Percentiles rank a stretch among this genome's conserved stretches.
phyloP scores from a whole-genome alignment of 139 green algal genomes.

The Mesotaenium endlicherianum region DNA sequence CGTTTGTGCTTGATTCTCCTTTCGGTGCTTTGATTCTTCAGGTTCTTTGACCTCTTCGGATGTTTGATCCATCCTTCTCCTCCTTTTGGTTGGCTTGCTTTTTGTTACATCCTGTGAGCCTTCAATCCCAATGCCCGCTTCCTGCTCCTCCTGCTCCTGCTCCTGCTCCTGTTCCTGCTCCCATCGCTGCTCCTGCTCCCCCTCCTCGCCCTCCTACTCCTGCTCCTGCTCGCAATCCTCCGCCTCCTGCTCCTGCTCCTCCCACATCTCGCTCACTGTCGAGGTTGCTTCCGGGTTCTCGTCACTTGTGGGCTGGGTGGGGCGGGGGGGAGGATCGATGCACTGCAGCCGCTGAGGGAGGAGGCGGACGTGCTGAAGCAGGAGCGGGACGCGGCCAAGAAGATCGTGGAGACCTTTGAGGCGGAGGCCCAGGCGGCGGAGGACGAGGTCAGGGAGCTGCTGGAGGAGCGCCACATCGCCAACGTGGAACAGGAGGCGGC shows the following conservation, averaged over 20 bases:
- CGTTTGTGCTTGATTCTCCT: too few relatives aligned
- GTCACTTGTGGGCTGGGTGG: background rate
- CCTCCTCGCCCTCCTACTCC: background rate
- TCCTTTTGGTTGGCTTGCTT: too few relatives aligned
- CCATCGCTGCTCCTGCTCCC: too few relatives aligned
- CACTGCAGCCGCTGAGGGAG: slow-evolving; percentile 27
- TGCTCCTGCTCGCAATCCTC: background rate
- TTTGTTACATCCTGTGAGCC: too few relatives aligned
- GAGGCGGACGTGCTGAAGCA: slow-evolving; percentile 42
- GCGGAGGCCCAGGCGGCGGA: slow-evolving; percentile 24
- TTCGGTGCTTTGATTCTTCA: too few relatives aligned
- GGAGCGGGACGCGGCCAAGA: slow-evolving; percentile 36
- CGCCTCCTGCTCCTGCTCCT: background rate
- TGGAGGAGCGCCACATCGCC: slow-evolving; percentile 1
- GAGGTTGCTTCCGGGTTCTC: background rate
- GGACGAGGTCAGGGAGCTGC: slow-evolving; percentile 19
- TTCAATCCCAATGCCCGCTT: too few relatives aligned
- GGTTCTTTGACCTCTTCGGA: too few relatives aligned
- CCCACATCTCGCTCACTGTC: background rate
- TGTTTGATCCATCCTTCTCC: too few relatives aligned
- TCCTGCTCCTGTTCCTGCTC: too few relatives aligned
- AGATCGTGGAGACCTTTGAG: slow-evolving; percentile 43
- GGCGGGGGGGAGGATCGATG: background rate
- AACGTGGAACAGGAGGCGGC: slow-evolving; percentile 17
- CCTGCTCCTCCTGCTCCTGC: too few relatives aligned